phyloP scores from a whole-genome alignment of 2,329 filamentous ascomycete genomes.

The Sporothrix phasma region DNA sequence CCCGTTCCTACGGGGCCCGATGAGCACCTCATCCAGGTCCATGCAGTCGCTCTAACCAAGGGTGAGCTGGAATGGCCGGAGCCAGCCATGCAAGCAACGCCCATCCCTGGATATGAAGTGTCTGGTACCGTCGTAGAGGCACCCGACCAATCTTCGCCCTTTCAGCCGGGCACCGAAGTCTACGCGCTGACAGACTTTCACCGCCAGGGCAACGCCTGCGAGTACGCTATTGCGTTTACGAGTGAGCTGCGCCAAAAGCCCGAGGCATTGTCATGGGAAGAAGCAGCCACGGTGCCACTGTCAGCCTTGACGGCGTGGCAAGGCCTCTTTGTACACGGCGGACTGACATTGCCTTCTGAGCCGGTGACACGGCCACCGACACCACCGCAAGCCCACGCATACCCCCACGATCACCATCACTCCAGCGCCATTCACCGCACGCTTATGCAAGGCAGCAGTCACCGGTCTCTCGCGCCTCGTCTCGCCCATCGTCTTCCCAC shows the following conservation, averaged over 20 bases:
- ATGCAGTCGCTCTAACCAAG: constrained; percentile 25
- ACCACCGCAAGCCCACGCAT: neutral
- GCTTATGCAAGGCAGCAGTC: neutral
- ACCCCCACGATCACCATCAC: neutral
- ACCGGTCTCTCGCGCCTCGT: neutral
- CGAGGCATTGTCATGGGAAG: constrained; percentile 20
- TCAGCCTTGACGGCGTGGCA: constrained; percentile 22
- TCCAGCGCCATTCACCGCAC: neutral
- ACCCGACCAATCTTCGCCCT: constrained; percentile 20
- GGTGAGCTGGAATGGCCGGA: constrained; percentile 24
- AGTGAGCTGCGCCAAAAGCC: constrained; percentile 20
- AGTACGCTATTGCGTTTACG: constrained; percentile 17
- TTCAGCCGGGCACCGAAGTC: constrained; percentile 23
- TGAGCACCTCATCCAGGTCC: constrained; percentile 24
- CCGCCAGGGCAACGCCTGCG: constrained; percentile 20
- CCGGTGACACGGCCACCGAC: neutral
- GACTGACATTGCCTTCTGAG: constrained; percentile 10
- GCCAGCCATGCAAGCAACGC: constrained; percentile 4
- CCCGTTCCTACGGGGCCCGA: constrained; percentile 16
- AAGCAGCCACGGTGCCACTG: constrained; percentile 21
- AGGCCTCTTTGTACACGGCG: constrained; percentile 20
- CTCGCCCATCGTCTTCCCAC: neutral
- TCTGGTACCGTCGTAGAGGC: constrained; percentile 24
- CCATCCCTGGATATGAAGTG: constrained; percentile 25
- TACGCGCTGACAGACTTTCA: constrained; percentile 23